Conservation (phyloP, 1,284 basidiomycete genomes). For the Sanguinoderma infundibulare region DNA sequence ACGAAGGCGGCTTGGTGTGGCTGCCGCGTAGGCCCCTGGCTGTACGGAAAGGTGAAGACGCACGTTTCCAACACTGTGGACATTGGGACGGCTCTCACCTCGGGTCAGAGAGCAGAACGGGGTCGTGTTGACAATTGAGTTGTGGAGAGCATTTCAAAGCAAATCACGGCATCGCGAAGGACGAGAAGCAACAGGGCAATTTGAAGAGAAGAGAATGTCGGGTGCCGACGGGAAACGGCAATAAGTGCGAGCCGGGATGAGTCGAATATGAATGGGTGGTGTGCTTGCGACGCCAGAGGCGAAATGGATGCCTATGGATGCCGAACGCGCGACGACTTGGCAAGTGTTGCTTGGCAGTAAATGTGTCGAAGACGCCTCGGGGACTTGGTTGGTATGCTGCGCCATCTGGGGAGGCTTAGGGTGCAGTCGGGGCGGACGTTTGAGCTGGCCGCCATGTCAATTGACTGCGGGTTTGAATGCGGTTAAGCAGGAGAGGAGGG, state of each 20-base stretch:
- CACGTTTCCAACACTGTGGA: constrained; percentile 9
- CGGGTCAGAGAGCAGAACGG: background rate
- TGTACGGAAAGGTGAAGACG: constrained; percentile 8
- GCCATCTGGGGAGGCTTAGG: background rate
- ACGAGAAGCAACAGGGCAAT: background rate
- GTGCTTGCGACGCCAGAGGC: background rate
- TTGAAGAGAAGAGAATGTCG: background rate
- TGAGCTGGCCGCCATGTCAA: too few species aligned
- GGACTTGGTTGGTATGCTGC: too few species aligned
- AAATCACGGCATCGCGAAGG: background rate
- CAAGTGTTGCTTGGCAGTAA: background rate
- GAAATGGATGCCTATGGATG: background rate
- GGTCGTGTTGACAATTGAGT: background rate
- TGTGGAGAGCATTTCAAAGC: background rate
- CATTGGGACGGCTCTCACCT: background rate
- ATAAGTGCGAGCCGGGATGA: background rate
- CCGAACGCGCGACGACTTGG: background rate
- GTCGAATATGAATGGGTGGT: background rate
- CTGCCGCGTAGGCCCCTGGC: constrained; percentile 1
- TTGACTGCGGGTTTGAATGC: background rate
- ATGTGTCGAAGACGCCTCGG: background rate
- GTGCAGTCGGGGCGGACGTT: background rate
- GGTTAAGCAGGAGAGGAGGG: background rate
- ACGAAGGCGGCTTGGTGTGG: background rate
- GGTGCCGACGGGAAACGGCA: background rate